Conservation (phyloP, 2,329 filamentous ascomycete genomes). For the Pseudogymnoascus sp. region DNA sequence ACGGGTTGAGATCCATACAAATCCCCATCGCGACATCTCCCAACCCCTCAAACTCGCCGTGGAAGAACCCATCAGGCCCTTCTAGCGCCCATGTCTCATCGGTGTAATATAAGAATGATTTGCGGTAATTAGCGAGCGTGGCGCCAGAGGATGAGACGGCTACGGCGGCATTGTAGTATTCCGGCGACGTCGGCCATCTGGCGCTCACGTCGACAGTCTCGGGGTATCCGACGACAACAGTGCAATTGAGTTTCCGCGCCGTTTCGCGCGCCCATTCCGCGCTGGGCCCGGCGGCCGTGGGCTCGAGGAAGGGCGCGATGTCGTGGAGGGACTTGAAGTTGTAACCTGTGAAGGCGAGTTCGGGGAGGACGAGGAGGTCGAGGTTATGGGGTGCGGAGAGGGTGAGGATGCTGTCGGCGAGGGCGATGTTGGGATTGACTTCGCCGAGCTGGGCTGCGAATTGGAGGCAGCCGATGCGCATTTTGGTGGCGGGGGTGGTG, state of each 20-base stretch:
- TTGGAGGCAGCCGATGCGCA: conserved; percentile 63
- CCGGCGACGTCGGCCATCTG: conserved; percentile 39
- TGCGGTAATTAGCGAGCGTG: conserved; percentile 47
- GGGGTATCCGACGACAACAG: conserved; percentile 62
- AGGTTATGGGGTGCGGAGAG: conserved; percentile 42
- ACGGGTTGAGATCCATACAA: conserved; percentile 50
- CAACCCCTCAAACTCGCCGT: conserved; percentile 33
- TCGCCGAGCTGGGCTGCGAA: conserved; percentile 62
- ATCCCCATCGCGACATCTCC: conserved; percentile 46
- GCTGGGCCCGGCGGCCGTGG: conserved; percentile 50
- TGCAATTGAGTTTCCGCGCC: conserved; percentile 54
- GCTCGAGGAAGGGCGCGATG: conserved; percentile 59
- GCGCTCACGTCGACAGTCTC: conserved; percentile 47
- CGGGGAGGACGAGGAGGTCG: conserved; percentile 65
- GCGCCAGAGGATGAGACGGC: conserved; percentile 47
- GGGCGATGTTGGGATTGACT: conserved; percentile 59
- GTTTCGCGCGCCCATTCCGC: conserved; percentile 59
- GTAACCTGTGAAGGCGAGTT: conserved; percentile 65
- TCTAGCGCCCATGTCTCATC: conserved; percentile 52
- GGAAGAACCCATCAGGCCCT: conserved; percentile 38
- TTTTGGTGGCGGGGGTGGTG: conserved; percentile 24
- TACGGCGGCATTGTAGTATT: conserved; percentile 44
- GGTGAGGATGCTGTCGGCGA: conserved; percentile 55
- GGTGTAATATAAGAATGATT: conserved; percentile 44
- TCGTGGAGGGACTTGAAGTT: conserved; percentile 61